Conservation (phyloP, 768 basidiomycete genomes). For the Xerocomus potaroensis region DNA sequence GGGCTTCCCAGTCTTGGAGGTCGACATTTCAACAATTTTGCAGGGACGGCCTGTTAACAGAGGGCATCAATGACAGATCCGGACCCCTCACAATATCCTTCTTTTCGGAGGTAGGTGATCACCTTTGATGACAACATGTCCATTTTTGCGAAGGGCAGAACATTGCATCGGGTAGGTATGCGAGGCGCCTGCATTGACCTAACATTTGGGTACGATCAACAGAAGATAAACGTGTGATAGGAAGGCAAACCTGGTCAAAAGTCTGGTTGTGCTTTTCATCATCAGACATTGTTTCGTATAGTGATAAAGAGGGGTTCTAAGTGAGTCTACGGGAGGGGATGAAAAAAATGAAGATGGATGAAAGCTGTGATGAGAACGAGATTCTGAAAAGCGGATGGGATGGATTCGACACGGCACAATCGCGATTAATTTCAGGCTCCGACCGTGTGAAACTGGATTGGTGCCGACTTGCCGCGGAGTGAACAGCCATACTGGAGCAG, state of each 20-base stretch:
- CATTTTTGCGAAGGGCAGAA: conserved; percentile 91
- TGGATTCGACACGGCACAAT: conserved; percentile 16
- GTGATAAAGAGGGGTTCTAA: conserved; percentile 14
- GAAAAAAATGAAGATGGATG: conserved; percentile 23
- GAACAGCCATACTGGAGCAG: too few relatives aligned
- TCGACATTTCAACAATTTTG: conserved; percentile 99
- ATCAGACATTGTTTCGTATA: conserved; percentile 67
- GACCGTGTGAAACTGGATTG: conserved; percentile 20
- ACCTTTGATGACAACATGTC: conserved; percentile 96
- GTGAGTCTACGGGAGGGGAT: conserved; percentile 20
- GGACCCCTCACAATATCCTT: too few relatives aligned
- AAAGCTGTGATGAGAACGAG: conserved; percentile 17
- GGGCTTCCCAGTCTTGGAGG: conserved; percentile 99
- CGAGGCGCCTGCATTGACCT: conserved; percentile 75
- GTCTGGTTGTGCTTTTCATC: conserved; percentile 89
- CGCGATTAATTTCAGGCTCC: conserved; percentile 40
- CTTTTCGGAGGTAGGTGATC: background rate
- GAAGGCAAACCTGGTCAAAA: conserved; percentile 68
- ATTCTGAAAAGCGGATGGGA: conserved; percentile 11
- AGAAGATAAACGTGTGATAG: conserved; percentile 5
- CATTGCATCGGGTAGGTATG: conserved; percentile 87
- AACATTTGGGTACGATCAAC: conserved; percentile 15
- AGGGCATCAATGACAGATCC: conserved; percentile 2
- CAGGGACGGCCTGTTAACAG: conserved; percentile 69
- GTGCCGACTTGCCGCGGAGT: conserved; percentile 26